Conservation (phyloP, 2,329 filamentous ascomycete genomes). For the Diaporthe longicolla region DNA sequence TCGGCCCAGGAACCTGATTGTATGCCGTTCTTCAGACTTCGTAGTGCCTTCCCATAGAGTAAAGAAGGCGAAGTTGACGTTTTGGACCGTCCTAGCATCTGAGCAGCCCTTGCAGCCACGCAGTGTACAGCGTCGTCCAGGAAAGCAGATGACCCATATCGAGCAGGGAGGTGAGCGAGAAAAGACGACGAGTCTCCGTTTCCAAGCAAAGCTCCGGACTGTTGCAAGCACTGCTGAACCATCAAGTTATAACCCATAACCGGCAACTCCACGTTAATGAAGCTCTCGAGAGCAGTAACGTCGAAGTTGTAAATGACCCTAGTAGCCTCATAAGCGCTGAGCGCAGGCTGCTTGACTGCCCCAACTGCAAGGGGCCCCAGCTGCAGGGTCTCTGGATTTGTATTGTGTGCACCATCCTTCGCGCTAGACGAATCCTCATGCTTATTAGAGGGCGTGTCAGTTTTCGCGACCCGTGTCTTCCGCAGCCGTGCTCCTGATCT, state of each 20-base stretch:
- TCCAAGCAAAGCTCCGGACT: neutral
- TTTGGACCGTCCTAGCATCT: neutral
- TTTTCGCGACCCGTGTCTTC: neutral
- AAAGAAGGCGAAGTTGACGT: neutral
- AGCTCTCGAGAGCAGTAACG: neutral
- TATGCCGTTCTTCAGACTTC: neutral
- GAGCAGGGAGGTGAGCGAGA: neutral
- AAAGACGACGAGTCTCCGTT: neutral
- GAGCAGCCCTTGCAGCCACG: neutral
- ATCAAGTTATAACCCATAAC: neutral
- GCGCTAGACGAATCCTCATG: neutral
- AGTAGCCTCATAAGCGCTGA: neutral
- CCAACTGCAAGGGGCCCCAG: neutral
- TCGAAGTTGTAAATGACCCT: constrained; percentile 3
- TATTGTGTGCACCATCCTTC: neutral
- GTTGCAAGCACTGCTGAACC: neutral
- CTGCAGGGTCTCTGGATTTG: neutral
- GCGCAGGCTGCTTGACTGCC: neutral
- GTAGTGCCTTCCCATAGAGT: neutral
- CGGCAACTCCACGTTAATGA: neutral
- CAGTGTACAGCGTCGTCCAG: neutral
- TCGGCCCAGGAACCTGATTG: neutral
- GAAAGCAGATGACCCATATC: neutral
- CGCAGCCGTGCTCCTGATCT: neutral
- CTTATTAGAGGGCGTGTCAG: neutral